phyloP scores from a whole-genome alignment of 805 yeast species.

The Huiozyma naganishii region DNA sequence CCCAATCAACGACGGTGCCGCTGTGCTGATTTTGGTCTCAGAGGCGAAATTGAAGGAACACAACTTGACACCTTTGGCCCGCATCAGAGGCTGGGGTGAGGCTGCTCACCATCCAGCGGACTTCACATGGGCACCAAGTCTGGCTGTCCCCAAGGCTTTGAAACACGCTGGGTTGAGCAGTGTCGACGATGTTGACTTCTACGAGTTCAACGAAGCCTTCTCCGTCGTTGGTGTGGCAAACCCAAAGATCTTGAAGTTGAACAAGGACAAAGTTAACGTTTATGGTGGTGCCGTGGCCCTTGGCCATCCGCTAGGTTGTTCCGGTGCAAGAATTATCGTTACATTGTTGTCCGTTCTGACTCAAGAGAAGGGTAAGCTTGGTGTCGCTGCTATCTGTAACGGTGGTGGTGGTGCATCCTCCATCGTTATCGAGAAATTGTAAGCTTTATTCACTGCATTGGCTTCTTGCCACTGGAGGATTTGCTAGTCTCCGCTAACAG shows the following conservation, averaged over 20 bases:
- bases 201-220: constrained; percentile 96
- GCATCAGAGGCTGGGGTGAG: constrained; percentile 92
- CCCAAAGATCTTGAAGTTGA: constrained; percentile 55
- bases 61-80: constrained; percentile 80
- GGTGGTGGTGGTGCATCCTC: constrained; percentile 99
- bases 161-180: constrained; percentile 62
- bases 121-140: constrained; percentile 91
- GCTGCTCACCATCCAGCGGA: constrained; percentile 93
- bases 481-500: no score
- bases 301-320: constrained; percentile 91
- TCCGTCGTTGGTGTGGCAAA: constrained; percentile 93
- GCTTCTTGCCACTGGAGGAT: not conserved
- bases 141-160: constrained; percentile 93
- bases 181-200: constrained; percentile 67
- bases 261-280: constrained; percentile 59
- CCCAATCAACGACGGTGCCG: constrained; percentile 95
- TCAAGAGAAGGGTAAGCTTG: constrained; percentile 81
- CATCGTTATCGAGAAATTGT: constrained; percentile 65
- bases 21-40: constrained; percentile 83
- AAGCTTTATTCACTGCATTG: not conserved
- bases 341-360: constrained; percentile 69
- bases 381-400: constrained; percentile 94
- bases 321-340: constrained; percentile 91
- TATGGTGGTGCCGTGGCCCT: constrained; percentile 95
- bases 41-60: constrained; percentile 77